These are phyloP conservation scores for Gynochthodes officinalis DNA, from an alignment of 257 asterid species.

Conservation along the genomic window DNA sequence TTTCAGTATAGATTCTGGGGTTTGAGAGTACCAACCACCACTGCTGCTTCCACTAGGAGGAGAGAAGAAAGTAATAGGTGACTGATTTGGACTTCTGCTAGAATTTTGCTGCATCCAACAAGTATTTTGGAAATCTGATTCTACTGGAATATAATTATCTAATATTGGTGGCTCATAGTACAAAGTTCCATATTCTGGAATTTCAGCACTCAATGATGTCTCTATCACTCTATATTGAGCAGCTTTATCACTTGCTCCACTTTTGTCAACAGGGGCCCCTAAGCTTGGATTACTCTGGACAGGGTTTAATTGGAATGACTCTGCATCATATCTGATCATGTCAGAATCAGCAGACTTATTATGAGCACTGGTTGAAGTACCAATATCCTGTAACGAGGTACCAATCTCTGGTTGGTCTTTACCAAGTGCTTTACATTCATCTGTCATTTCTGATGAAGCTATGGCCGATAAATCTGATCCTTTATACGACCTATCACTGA, in stretches of 20 bases:
- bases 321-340: constrained; percentile 26
- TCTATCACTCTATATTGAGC: constrained; percentile 38
- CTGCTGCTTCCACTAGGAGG: constrained; percentile 64
- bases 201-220: constrained; percentile 31
- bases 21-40: constrained; percentile 37
- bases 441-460: constrained; percentile 43
- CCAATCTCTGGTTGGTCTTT: constrained; percentile 36
- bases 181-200: constrained; percentile 51
- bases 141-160: constrained; percentile 33
- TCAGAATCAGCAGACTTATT: constrained; percentile 37
- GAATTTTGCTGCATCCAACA: constrained; percentile 39
- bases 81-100: constrained; percentile 35
- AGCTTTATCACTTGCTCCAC: constrained; percentile 20
- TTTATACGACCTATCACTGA: constrained; percentile 31
- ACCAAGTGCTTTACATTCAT: constrained; percentile 35
- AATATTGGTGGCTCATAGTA: constrained; percentile 69
- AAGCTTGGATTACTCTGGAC: constrained; percentile 22
- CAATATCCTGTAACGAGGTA: constrained; percentile 26
- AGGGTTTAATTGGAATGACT: constrained; percentile 38
- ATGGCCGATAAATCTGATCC: constrained; percentile 33
- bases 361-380: constrained; percentile 28
- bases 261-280: constrained; percentile 31
- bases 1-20: constrained; percentile 83
- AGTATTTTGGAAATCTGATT: constrained; percentile 36
- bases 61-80: constrained; percentile 48